phyloP scores from a whole-genome alignment of 306 rosid genomes.

The Morella rubra region DNA sequence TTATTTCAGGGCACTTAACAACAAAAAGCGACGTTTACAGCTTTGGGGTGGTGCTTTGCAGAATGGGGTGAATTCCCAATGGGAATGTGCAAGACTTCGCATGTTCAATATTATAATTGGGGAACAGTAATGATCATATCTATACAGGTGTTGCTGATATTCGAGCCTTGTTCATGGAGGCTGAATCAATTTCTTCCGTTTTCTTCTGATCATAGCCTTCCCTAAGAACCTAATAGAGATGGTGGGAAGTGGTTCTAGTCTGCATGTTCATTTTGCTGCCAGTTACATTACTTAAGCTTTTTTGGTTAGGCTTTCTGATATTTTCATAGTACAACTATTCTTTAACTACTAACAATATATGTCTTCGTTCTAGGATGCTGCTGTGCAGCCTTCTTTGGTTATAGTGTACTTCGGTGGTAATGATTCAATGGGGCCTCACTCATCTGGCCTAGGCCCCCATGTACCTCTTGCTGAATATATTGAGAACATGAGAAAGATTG shows the following conservation, averaged over 20 bases:
- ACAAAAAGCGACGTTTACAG: constrained; percentile 86
- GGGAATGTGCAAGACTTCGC: constrained; percentile 6
- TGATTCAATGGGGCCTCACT: constrained; percentile 91
- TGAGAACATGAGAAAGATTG: constrained; percentile 74
- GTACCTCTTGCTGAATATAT: constrained; percentile 82
- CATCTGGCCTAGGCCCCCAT: constrained; percentile 89
- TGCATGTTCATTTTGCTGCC: not conserved
- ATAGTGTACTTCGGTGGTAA: constrained; percentile 92
- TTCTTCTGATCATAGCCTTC: not conserved
- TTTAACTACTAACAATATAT: constrained; percentile 14
- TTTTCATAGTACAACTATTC: not conserved
- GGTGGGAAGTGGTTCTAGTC: not conserved
- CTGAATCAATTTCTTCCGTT: not conserved
- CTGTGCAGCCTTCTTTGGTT: constrained; percentile 77
- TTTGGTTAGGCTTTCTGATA: constrained; percentile 1
- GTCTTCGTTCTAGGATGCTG: constrained; percentile 56
- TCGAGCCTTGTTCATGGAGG: not conserved
- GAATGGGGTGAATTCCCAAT: not conserved
- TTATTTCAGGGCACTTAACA: constrained; percentile 75
- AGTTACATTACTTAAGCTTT: not conserved
- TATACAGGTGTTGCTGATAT: not conserved
- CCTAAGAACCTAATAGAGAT: not conserved
- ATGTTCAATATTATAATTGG: not conserved
- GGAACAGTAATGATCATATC: not conserved
- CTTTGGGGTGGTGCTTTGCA: constrained; percentile 70